These are phyloP conservation scores for Hordeum vulgare DNA, from an alignment of 176 grass and related monocot genomes.

Conservation along the genomic window MorexV3_pseudomolecules_assembly NC_058521.1:123613548-123614047, in stretches of 20 bases:
- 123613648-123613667: not conserved
- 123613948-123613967: not conserved
- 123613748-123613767: not conserved
- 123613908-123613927: not conserved
- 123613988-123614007: not conserved
- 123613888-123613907: not conserved
- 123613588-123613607: not conserved
- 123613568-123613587: not conserved
- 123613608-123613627: not conserved
- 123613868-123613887: not conserved
- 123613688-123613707: not conserved
- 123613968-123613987: not conserved
- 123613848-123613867: constrained; percentile 5
- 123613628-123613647: not conserved
- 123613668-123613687: not conserved
- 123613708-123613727: not conserved
- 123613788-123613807: constrained; percentile 1
- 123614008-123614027: not conserved
- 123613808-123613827: not conserved
- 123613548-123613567: not conserved
- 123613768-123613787: not conserved
- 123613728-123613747: not conserved
- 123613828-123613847: not conserved
- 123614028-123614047: not conserved
- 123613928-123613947: not conserved